Percentiles rank a stretch among this genome's conserved stretches.
These are phyloP conservation scores for Clitopilus hobsonii DNA, from an alignment of 768 basidiomycete species.

Conservation along the genomic window DNA sequence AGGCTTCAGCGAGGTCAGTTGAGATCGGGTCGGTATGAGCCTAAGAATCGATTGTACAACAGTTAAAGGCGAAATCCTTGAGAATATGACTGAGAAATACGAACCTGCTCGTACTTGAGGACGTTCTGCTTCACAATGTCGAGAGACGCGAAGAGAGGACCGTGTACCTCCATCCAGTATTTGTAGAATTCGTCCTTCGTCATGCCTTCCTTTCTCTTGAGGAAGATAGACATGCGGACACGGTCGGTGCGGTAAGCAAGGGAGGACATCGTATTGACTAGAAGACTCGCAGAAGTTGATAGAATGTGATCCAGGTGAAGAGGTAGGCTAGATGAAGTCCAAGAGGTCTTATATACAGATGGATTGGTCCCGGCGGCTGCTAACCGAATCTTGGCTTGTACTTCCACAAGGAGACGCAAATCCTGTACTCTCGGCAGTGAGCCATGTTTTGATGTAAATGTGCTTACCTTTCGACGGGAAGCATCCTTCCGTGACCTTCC, in stretches of 20 bases:
- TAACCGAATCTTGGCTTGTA: too few species aligned
- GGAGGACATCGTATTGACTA: background rate
- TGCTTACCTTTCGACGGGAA: too few species aligned
- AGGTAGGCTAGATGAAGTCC: too few species aligned
- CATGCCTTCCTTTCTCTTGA: slow-evolving; percentile 21
- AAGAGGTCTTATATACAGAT: too few species aligned
- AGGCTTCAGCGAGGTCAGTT: background rate
- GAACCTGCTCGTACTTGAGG: slow-evolving; percentile 28
- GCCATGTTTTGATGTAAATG: too few species aligned
- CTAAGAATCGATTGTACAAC: slow-evolving; percentile 5
- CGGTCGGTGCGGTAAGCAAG: slow-evolving; percentile 19
- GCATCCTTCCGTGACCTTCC: too few species aligned
- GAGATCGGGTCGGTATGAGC: slow-evolving; percentile 14
- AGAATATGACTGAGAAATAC: background rate
- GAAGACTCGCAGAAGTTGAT: too few species aligned
- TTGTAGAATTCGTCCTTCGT: slow-evolving; percentile 25
- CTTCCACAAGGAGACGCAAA: too few species aligned
- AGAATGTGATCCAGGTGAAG: too few species aligned
- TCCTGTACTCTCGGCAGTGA: too few species aligned
- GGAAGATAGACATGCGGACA: slow-evolving; percentile 20
- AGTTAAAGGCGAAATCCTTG: background rate
- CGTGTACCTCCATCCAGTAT: slow-evolving; percentile 25
- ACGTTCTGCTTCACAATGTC: slow-evolving; percentile 26
- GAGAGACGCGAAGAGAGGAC: slow-evolving; percentile 21
- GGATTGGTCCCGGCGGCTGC: too few species aligned